Percentiles rank a stretch among this genome's conserved stretches.
Evolutionary conservation across 2,329 filamentous ascomycete species (phyloP).

Genomic region (Fusarium sp.): DNA sequence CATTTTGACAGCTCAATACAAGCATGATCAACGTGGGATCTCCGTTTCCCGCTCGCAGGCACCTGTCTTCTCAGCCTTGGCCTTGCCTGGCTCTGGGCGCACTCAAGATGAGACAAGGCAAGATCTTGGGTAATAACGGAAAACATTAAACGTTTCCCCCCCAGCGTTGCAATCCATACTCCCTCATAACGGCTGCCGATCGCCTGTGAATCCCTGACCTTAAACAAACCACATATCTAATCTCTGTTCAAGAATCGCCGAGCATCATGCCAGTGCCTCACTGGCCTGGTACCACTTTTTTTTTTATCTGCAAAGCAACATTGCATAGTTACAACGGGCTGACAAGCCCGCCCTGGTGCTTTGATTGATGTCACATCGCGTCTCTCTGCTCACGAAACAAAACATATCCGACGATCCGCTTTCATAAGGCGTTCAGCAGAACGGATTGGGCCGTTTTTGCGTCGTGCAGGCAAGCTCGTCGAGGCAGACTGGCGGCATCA

Average conservation of each 20-base stretch:
- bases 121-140: conserved; percentile 26
- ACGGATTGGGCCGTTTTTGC: conserved; percentile 6
- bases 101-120: background rate
- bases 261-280: conserved; percentile 19
- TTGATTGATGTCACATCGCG: conserved; percentile 39
- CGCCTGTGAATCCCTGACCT: conserved; percentile 25
- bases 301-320: conserved; percentile 33
- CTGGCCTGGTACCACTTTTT: conserved; percentile 34
- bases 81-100: background rate
- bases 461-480: background rate
- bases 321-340: conserved; percentile 34
- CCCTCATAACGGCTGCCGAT: conserved; percentile 28
- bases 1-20: conserved; percentile 4
- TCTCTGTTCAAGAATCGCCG: conserved; percentile 30
- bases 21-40: conserved; percentile 29
- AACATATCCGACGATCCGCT: conserved; percentile 29
- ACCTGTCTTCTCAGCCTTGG: conserved; percentile 13
- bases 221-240: conserved; percentile 18
- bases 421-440: conserved; percentile 33
- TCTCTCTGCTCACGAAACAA: conserved; percentile 35
- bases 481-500: background rate
- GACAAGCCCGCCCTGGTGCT: conserved; percentile 26
- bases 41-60: conserved; percentile 19
- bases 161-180: conserved; percentile 25
- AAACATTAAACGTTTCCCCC: conserved; percentile 30